Base-by-base conservation (phyloP, 768 basidiomycete genomes). In the Chalciporus chontae region DNA sequence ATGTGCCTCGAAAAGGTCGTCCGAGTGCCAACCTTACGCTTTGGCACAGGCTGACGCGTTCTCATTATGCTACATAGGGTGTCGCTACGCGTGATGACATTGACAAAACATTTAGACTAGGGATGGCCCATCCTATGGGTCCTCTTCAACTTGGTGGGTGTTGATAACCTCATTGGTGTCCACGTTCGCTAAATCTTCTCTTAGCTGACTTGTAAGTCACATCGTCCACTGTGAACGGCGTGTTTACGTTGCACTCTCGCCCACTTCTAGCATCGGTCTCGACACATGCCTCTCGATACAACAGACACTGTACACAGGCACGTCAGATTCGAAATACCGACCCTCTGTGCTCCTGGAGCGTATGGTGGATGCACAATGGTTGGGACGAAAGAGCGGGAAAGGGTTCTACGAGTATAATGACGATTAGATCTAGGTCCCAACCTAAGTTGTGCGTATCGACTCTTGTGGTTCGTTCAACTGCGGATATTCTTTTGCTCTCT, bases 351-450 rank as follows among this genome's bases (percentile, higher is more conserved):
- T 98, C 15, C 78, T 98, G 8, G 89, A 93, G 60, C 79, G 92
- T 31, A 97, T 98, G 95, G 95, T 98, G 5, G 91, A 95, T 63
- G 95, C 95, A 17, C 85, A 87, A 43, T 98, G 90, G 90, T 77
- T 88, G 45, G 95, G 95, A 10, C 85, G 78, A 75, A 95, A 95
- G 76, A 90, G 80, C 50, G 93, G 94, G 4, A 92, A 87, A 67
- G 94, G 94, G 15, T 97, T 97, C 69, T 97, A 96, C 62, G 91
- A 94, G 55, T 96, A 96, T 61, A 54, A 62, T 0, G 57, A 64
- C 5, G 14, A 47, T n/a, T 63, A 47, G 50, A 56, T 29, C 31
- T 17, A 43, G 34, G 34, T 36, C n/a, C 4, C 10, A 14, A 32
- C 4, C 8, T 10, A 14, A 32, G 4, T 32, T 13, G 14, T 36